phyloP scores from a whole-genome alignment of 441 rosid genomes.

The Melastoma candidum region DNA sequence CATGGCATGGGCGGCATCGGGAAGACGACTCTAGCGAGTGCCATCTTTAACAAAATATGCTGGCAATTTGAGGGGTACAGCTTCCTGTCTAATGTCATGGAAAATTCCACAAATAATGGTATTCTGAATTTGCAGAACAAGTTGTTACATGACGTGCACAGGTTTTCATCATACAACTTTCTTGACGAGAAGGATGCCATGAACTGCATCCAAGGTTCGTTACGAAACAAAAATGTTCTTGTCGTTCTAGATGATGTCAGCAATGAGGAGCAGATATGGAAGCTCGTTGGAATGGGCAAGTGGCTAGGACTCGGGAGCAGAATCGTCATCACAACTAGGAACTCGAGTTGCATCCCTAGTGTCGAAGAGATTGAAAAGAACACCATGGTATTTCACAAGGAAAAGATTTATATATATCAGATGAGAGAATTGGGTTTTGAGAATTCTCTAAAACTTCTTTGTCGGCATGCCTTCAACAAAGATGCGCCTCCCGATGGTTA shows the following conservation, averaged over 20 bases:
- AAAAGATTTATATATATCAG: too few relatives aligned
- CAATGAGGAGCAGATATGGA: not conserved
- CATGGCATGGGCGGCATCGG: constrained; percentile 16
- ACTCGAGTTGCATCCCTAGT: too few relatives aligned
- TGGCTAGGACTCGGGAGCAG: too few relatives aligned
- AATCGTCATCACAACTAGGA: too few relatives aligned
- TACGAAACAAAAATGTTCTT: not conserved
- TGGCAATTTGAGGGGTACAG: constrained; percentile 1
- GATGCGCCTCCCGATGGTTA: too few relatives aligned
- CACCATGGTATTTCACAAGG: too few relatives aligned
- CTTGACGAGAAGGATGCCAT: not conserved
- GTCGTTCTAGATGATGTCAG: constrained; percentile 11
- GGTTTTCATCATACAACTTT: too few relatives aligned
- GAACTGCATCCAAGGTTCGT: not conserved
- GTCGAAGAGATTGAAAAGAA: too few relatives aligned
- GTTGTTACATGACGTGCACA: not conserved
- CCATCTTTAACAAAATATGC: not conserved
- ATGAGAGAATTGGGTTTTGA: too few relatives aligned
- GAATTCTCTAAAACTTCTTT: too few relatives aligned
- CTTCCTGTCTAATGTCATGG: constrained; percentile 6
- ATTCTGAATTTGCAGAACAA: not conserved
- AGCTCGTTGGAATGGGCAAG: too few relatives aligned
- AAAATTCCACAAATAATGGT: not conserved
- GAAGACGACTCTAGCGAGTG: constrained; percentile 14
- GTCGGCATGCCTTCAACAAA: too few relatives aligned